Evolutionary conservation across 2,329 filamentous ascomycete genomes (phyloP).

Genomic region (Exophiala sp.): DNA sequence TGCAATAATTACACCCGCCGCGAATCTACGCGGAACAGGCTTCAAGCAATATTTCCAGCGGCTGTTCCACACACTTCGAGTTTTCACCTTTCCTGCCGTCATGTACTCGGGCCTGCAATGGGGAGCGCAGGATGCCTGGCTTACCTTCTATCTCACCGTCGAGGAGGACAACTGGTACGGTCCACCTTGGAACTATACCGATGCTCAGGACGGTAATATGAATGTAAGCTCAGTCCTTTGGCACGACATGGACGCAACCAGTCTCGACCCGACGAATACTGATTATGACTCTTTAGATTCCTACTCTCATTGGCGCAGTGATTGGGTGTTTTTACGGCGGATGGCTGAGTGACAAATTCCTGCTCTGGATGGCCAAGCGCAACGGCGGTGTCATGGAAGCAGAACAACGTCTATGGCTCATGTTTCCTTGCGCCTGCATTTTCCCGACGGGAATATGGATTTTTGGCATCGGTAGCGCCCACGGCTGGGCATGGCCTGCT

Average conservation of each 20-base stretch:
- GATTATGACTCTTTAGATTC: slow-evolving; percentile 33
- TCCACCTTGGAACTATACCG: slow-evolving; percentile 51
- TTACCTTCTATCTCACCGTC: slow-evolving; percentile 55
- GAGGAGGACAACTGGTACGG: slow-evolving; percentile 53
- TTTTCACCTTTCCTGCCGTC: slow-evolving; percentile 54
- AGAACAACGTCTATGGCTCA: slow-evolving; percentile 50
- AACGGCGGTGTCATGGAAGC: slow-evolving; percentile 52
- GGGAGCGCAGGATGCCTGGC: slow-evolving; percentile 56
- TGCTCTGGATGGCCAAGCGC: slow-evolving; percentile 50
- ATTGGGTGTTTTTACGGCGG: slow-evolving; percentile 40
- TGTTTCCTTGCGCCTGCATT: slow-evolving; percentile 47
- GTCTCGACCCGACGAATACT: neutral
- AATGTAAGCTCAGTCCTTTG: slow-evolving; percentile 31
- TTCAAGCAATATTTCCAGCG: slow-evolving; percentile 51
- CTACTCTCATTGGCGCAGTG: slow-evolving; percentile 44
- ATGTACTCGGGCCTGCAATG: slow-evolving; percentile 54
- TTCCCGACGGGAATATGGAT: slow-evolving; percentile 49
- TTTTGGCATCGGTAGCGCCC: slow-evolving; percentile 49
- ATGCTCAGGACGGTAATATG: slow-evolving; percentile 52
- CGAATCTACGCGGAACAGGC: slow-evolving; percentile 49
- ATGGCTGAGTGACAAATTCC: slow-evolving; percentile 52
- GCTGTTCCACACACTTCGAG: slow-evolving; percentile 51
- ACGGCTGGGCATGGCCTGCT: slow-evolving; percentile 49
- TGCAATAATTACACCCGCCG: slow-evolving; percentile 50
- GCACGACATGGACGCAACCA: neutral